Base-by-base conservation (phyloP, 805 yeast genomes). In the Metschnikowia corniflorae region DNA sequence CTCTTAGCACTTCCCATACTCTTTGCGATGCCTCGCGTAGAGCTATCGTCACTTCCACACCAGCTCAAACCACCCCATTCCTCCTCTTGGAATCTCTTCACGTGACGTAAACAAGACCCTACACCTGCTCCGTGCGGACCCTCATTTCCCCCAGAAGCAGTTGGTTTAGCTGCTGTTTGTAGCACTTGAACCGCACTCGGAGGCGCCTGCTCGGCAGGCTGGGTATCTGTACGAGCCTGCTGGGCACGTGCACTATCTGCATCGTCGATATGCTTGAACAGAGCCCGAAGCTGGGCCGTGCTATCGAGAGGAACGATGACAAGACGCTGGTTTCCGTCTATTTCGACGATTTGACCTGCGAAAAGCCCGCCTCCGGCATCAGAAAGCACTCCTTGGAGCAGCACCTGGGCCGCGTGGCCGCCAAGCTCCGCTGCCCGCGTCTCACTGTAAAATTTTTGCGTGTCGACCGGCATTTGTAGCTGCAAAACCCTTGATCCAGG, bases 211-310 rank as follows among this genome's bases (percentile, higher is more conserved):
- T 44, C 50, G 1, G 37, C 6, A 5, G 40, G 29, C 9, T 65
- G 56, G 6, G 60, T 48, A 26, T 70, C 71, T 30, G 68, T 67
- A 53, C 47, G 61, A 39, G 54, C 60, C 45, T 49, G 67, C 39
- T 42, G 64, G 36, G 51, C 68, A 64, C 67, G 72, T 37, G 63
- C 70, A 39, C 65, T 65, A 40, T 70, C 76, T 42, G 61, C 54
- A 44, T 72, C 78, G 55, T 88, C 95, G 28, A 88, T 77, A 54
- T 89, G 86, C 46, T 73, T 75, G 62, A 93, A 86, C 49, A 75
- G 74, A 2, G 97, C 93, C 47, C 96, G 73, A 42, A 93, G 58
- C 58, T 91, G 97, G 0, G 82, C 76, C 0, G 84, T 76, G 15
- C 78, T 70, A 23, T 77, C 73, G 2, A 89, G 68, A 1, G 91